These are phyloP conservation scores for Aureobasidium sp. DNA, from an alignment of 2,329 filamentous ascomycete genomes.

Conservation along the genomic window DNA sequence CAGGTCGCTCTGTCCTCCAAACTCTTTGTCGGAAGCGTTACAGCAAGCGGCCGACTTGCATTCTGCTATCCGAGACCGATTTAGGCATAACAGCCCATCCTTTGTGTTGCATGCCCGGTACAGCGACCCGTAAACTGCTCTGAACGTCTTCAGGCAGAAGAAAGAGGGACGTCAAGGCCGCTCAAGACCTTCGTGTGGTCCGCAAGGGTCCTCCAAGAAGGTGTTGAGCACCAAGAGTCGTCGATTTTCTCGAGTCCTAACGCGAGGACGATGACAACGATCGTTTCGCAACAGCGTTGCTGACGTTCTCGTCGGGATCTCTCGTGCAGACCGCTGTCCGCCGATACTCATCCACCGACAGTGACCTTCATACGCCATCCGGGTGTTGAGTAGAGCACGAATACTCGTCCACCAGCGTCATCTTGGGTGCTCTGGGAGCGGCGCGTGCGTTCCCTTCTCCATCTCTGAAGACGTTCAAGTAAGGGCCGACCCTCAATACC, in stretches of 20 bases:
- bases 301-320: background rate
- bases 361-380: background rate
- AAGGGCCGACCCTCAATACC: background rate
- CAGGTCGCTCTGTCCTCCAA: background rate
- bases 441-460: background rate
- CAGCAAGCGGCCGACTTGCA: background rate
- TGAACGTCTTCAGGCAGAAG: background rate
- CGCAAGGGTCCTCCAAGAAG: slow-evolving; percentile 2
- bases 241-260: background rate
- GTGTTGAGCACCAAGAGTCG: background rate
- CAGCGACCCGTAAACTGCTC: background rate
- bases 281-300: background rate
- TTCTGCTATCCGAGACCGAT: background rate
- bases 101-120: background rate
- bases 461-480: background rate
- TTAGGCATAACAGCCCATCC: background rate
- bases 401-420: background rate
- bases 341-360: background rate
- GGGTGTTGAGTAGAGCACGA: background rate
- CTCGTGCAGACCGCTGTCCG: background rate
- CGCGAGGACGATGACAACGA: background rate
- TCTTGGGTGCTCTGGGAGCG: background rate
- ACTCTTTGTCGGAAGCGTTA: background rate
- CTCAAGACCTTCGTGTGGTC: background rate
- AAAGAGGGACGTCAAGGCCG: background rate